Base-by-base conservation (phyloP, 2,329 filamentous ascomycete species). In the Pseudophaeomoniella oleicola region DNA sequence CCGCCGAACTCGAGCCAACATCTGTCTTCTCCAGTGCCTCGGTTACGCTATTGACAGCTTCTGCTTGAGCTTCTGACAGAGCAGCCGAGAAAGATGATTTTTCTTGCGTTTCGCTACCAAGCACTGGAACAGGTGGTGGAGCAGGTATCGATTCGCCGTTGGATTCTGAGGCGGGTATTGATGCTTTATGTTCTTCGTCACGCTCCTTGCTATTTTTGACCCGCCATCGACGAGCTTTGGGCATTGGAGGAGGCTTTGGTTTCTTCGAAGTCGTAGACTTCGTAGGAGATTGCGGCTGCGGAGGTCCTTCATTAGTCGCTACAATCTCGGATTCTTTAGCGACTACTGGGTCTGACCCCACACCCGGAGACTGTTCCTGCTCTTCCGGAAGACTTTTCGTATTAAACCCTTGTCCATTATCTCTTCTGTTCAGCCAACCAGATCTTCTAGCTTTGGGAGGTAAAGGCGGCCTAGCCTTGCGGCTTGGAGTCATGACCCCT, bases 401-500 rank as follows among this genome's bases (percentile, higher is more conserved):
- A n/a, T n/a, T n/a, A n/a, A n/a, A n/a, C n/a, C n/a, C n/a, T n/a
- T n/a, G n/a, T n/a, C n/a, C n/a, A n/a, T n/a, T n/a, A n/a, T n/a
- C n/a, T n/a, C n/a, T n/a, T n/a, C n/a, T 38, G 19, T 42, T 34
- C n/a, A 31, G 35, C 36, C 42, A 44, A n/a, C 43, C 42, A 19
- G 45, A 45, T 22, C 55, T 2, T 49, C 51, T 38, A 46, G 53
- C 44, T 35, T 46, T 42, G 9, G 49, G 49, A 5, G 44, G 44
- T 10, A 47, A 46, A 19, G 46, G 48, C 36, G 42, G 47, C 44
- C 44, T 42, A 18, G 37, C 36, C 32, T 33, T 40, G 32, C 38
- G 44, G 36, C 82, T 85, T 4, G 83, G 84, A 13, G 84, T 86
- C 49, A 86, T 77, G 15, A 88, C 75, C 1, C 81, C 84, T 0